These are phyloP conservation scores for Debaryomyces sp. DNA, from an alignment of 1,139 yeast species.

Conservation along the genomic window DNA sequence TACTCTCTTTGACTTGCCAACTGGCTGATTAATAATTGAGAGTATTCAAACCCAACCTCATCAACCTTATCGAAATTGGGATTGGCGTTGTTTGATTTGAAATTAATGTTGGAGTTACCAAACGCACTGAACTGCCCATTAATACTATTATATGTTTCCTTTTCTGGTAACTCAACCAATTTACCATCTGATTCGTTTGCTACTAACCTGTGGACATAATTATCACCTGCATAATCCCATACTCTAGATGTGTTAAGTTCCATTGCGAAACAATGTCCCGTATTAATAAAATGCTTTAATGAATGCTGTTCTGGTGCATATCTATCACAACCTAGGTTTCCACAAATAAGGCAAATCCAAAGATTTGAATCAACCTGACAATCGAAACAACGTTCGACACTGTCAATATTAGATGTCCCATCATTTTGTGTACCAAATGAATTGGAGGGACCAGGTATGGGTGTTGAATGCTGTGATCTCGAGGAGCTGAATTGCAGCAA, in stretches of 20 bases:
- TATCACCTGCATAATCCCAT: slow-evolving; percentile 95
- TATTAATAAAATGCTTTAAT: slow-evolving; percentile 70
- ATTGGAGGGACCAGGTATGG: neutral
- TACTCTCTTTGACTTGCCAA: slow-evolving; percentile 88
- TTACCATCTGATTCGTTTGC: slow-evolving; percentile 88
- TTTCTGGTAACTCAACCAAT: slow-evolving; percentile 66
- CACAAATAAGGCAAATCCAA: slow-evolving; percentile 52
- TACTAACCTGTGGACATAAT: slow-evolving; percentile 83
- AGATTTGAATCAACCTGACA: slow-evolving; percentile 35
- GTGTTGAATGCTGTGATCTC: slow-evolving; percentile 8
- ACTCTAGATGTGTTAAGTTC: slow-evolving; percentile 82
- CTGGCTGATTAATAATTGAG: slow-evolving; percentile 76
- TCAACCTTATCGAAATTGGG: slow-evolving; percentile 39
- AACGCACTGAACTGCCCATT: slow-evolving; percentile 12
- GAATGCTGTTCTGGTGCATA: slow-evolving; percentile 85
- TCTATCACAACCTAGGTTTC: slow-evolving; percentile 55
- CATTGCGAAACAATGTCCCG: slow-evolving; percentile 93
- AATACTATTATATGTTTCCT: slow-evolving; percentile 28
- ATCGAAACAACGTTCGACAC: slow-evolving; percentile 36
- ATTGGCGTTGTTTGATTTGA: slow-evolving; percentile 9
- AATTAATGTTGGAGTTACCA: slow-evolving; percentile 6
- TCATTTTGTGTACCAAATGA: neutral
- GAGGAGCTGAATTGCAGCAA: slow-evolving; percentile 31
- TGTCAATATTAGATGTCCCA: neutral
- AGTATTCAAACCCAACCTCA: slow-evolving; percentile 74